These are phyloP conservation scores for Leccinum ochraceum DNA, from an alignment of 768 basidiomycete genomes.

Conservation along the genomic window DNA sequence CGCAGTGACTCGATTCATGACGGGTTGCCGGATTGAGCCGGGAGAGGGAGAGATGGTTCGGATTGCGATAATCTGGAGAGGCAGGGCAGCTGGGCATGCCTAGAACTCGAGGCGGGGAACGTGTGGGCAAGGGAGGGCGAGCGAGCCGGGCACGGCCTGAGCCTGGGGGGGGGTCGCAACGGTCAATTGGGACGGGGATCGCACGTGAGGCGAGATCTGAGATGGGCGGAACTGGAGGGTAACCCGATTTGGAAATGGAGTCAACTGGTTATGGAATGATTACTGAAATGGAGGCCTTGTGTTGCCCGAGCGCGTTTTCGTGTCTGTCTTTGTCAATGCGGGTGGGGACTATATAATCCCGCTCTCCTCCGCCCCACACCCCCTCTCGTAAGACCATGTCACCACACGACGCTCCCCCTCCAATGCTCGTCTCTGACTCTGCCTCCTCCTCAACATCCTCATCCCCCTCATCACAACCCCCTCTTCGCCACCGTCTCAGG, in stretches of 20 bases:
- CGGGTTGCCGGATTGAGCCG: constrained; percentile 1
- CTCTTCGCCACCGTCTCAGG: constrained; percentile 25
- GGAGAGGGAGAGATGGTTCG: constrained; percentile 6
- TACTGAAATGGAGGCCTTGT: constrained; percentile 28
- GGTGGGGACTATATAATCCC: constrained; percentile 33
- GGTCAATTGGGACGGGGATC: constrained; percentile 12
- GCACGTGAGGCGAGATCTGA: constrained; percentile 35
- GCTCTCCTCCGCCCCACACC: constrained; percentile 18
- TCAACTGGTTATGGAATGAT: constrained; percentile 29
- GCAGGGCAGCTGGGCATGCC: constrained; percentile 21
- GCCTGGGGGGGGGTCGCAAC: neutral
- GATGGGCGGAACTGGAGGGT: constrained; percentile 21
- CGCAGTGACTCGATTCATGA: neutral
- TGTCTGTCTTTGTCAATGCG: constrained; percentile 30
- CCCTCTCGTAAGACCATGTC: constrained; percentile 2
- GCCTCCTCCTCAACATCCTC: constrained; percentile 21
- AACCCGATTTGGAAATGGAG: constrained; percentile 18
- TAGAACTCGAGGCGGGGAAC: constrained; percentile 34
- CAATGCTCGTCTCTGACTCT: constrained; percentile 23
- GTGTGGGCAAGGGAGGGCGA: constrained; percentile 19
- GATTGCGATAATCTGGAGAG: constrained; percentile 33
- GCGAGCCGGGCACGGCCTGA: constrained; percentile 14
- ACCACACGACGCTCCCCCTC: constrained; percentile 9
- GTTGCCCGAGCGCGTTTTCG: constrained; percentile 28
- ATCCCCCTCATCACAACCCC: constrained; percentile 17